Evolutionary conservation across 352 stramenopile species (phyloP), one percentile per base, ranked within the genome.

Genomic region (Phytophthora megakarya): DNA sequence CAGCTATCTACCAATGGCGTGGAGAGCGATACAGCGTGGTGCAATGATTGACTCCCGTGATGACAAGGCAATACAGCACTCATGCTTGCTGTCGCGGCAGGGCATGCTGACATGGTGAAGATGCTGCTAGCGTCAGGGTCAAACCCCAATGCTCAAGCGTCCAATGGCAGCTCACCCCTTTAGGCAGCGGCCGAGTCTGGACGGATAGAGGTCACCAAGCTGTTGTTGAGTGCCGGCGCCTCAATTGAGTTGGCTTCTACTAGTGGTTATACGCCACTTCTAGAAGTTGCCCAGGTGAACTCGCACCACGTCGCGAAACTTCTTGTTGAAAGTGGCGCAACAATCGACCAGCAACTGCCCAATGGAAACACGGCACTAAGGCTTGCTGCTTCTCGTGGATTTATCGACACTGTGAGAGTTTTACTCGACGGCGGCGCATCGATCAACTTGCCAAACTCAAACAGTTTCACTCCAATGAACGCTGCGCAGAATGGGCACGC

Each of bases 291-390:
- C 13, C 38, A 44, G 9, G 25, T 15, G 1, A 38, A 50, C 44
- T 38, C 37, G 23, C 15, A 39, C 15, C 25, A 21, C 9, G 44
- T 39, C 44, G 44, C 44, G 16, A 33, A 16, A 16, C 44, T 50
- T 22, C 25, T 50, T n/a, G 12, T 50, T 33, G 44, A 38, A 7
- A 8, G 12, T 5, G 44, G 44, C 1, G 44, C 44, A 1, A 21
- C 11, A 7, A 16, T 38, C 12, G 33, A 50, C 30, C 10, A 35
- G 30, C 30, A 35, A 11, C 13, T 35, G 30, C n/a, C 25, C 23
- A 50, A 50, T 33, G 44, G 44, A n/a, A 50, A 50, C 33, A 50
- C 44, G 15, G 44, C 44, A 21, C 23, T 50, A 16, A 50, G 44
- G n/a, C 13, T 50, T 23, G 44, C 44, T 10, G 44, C 44, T 50